phyloP scores from a whole-genome alignment of 2,329 filamentous ascomycete species.

The Paraphoma chrysanthemicola region DNA sequence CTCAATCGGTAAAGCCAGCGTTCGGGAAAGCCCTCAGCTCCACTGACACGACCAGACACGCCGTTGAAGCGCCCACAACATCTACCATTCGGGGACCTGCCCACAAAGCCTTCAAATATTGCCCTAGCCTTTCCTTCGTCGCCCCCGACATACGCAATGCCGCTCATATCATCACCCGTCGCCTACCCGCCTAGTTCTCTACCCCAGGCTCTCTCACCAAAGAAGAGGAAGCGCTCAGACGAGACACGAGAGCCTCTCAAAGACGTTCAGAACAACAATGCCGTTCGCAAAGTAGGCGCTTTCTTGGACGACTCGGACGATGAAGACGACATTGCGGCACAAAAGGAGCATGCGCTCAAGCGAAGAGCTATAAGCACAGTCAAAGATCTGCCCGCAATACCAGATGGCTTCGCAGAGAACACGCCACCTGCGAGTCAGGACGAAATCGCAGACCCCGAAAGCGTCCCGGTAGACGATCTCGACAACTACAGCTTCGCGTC shows the following conservation, averaged over 20 bases:
- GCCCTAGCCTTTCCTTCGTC: slow-evolving; percentile 44
- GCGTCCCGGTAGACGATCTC: slow-evolving; percentile 36
- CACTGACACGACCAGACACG: slow-evolving; percentile 42
- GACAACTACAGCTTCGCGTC: slow-evolving; percentile 37
- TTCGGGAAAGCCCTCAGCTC: slow-evolving; percentile 1
- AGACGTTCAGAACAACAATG: slow-evolving; percentile 43
- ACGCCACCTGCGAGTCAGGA: slow-evolving; percentile 46
- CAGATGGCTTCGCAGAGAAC: slow-evolving; percentile 32
- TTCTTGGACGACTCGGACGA: slow-evolving; percentile 51
- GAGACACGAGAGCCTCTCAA: slow-evolving; percentile 39
- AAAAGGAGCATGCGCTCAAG: slow-evolving; percentile 48
- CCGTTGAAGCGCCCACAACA: slow-evolving; percentile 32
- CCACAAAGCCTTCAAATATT: slow-evolving; percentile 19
- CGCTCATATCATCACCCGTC: slow-evolving; percentile 66
- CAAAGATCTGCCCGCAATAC: slow-evolving; percentile 31
- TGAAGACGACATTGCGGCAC: slow-evolving; percentile 49
- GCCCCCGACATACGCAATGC: slow-evolving; percentile 65
- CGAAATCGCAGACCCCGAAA: slow-evolving; percentile 34
- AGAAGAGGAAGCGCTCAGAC: slow-evolving; percentile 47
- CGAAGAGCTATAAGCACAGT: slow-evolving; percentile 39
- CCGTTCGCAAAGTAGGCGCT: slow-evolving; percentile 42
- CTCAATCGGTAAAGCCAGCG: slow-evolving; percentile 38
- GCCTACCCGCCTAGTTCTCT: slow-evolving; percentile 61
- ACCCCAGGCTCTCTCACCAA: slow-evolving; percentile 41
- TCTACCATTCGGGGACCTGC: slow-evolving; percentile 11